A percentile compares a stretch with the other conserved stretches of the same genome.
Evolutionary conservation across 495 filamentous ascomycete genomes (phyloP).

Genomic region (Aeminium ludgeri): DNA sequence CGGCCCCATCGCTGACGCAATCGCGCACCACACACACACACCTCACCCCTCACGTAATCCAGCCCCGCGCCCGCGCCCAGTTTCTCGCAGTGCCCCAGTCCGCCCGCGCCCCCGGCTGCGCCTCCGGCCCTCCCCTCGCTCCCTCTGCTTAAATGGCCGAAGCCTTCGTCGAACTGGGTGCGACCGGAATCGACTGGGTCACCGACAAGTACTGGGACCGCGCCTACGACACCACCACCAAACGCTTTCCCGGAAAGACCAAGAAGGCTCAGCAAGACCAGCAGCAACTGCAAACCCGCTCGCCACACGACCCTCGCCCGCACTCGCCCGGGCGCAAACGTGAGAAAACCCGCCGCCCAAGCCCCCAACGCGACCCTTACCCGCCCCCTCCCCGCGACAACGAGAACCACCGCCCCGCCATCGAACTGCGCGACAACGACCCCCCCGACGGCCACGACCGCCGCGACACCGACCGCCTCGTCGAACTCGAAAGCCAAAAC

Average conservation of each 20-base stretch:
- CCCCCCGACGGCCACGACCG: no score
- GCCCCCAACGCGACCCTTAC: not conserved
- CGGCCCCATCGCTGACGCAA: no score
- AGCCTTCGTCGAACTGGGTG: slow-evolving; percentile 13
- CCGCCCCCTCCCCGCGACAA: not conserved
- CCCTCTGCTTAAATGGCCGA: slow-evolving; percentile 5
- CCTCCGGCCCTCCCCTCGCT: not conserved
- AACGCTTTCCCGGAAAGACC: not conserved
- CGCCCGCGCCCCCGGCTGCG: no score
- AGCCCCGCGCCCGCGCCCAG: not conserved
- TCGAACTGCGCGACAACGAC: not conserved
- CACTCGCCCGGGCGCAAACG: not conserved
- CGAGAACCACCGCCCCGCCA: slow-evolving; percentile 1
- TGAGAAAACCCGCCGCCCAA: not conserved
- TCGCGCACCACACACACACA: no score
- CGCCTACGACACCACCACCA: slow-evolving; percentile 1
- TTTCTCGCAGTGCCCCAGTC: no score
- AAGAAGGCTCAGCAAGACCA: not conserved
- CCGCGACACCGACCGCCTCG: slow-evolving; percentile 1
- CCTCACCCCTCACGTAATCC: slow-evolving; percentile 3
- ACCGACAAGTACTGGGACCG: slow-evolving; percentile 8
- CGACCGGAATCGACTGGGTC: slow-evolving; percentile 9
- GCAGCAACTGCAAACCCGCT: not conserved
- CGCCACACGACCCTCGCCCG: not conserved
- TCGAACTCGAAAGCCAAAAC: slow-evolving; percentile 8